A percentile compares a stretch with the other conserved stretches of the same genome.
phyloP scores from a whole-genome alignment of 176 grass and related monocot species.

The Avena atlantica region DNA sequence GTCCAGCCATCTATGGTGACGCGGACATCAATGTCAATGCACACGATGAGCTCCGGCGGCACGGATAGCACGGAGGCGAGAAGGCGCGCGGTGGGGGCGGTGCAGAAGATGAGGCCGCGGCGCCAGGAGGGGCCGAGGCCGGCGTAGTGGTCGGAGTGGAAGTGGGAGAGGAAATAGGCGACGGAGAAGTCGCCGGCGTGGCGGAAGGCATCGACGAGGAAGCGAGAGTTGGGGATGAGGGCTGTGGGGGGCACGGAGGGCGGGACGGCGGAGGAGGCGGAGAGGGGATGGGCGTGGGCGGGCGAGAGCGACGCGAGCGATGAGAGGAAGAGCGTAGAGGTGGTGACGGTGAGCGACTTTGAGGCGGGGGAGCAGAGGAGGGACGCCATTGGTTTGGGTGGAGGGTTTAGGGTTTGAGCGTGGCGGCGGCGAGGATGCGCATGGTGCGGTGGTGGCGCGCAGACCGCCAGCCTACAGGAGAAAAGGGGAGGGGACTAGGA shows the following conservation, averaged over 20 bases:
- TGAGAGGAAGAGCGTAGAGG: slow-evolving; percentile 51
- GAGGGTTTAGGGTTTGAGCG: slow-evolving; percentile 40
- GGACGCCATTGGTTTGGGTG: slow-evolving; percentile 47
- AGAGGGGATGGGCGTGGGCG: slow-evolving; percentile 31
- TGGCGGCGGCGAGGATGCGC: neutral
- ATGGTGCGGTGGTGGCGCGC: slow-evolving; percentile 39
- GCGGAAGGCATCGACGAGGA: slow-evolving; percentile 89
- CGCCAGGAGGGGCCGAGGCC: slow-evolving; percentile 74
- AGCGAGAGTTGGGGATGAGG: slow-evolving; percentile 76
- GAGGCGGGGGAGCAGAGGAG: slow-evolving; percentile 46
- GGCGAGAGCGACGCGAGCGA: slow-evolving; percentile 38
- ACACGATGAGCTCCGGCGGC: slow-evolving; percentile 64
- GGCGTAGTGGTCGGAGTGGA: slow-evolving; percentile 91
- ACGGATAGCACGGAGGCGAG: slow-evolving; percentile 64
- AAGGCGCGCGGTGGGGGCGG: slow-evolving; percentile 67
- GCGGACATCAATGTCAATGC: slow-evolving; percentile 51
- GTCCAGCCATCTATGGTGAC: slow-evolving; percentile 67
- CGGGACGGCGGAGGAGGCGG: slow-evolving; percentile 48
- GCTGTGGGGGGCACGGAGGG: slow-evolving; percentile 51
- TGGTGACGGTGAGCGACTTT: slow-evolving; percentile 49
- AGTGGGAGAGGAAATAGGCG: slow-evolving; percentile 94
- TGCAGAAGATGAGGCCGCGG: slow-evolving; percentile 82
- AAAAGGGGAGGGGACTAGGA: neutral
- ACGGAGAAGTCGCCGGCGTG: slow-evolving; percentile 81
- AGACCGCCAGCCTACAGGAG: neutral